Evolutionary conservation across 768 basidiomycete genomes (phyloP).

Genomic region (Leucocoprinus sp.): DNA sequence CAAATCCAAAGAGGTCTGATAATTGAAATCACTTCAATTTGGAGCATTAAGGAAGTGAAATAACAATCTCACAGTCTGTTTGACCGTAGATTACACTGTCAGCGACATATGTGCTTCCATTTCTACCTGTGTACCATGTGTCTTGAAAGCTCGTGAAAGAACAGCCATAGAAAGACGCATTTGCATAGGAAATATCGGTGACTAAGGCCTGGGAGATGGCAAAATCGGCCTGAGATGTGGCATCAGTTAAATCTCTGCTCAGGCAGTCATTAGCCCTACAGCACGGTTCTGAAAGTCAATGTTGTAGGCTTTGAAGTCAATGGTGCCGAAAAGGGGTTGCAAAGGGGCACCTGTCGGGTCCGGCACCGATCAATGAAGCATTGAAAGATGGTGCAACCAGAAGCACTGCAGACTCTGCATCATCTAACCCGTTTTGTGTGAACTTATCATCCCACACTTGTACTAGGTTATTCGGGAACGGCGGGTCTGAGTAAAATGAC

Average conservation of each 20-base stretch:
- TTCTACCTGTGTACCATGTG: conserved; percentile 58
- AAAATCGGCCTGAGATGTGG: conserved; percentile 36
- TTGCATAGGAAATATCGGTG: conserved; percentile 54
- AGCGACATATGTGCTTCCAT: conserved; percentile 48
- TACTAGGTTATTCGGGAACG: conserved; percentile 43
- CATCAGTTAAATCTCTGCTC: background rate
- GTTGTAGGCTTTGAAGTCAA: conserved; percentile 58
- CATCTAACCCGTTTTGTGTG: conserved; percentile 36
- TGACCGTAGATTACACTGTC: conserved; percentile 58
- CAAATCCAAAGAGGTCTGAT: conserved; percentile 51
- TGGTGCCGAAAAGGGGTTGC: conserved; percentile 42
- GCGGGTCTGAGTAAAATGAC: conserved; percentile 24
- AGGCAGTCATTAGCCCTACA: conserved; percentile 28
- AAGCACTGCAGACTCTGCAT: conserved; percentile 52
- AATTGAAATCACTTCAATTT: background rate
- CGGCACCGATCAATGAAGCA: conserved; percentile 52
- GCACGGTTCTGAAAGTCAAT: conserved; percentile 61
- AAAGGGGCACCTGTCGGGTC: conserved; percentile 48
- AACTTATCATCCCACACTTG: conserved; percentile 43
- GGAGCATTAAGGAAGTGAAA: background rate
- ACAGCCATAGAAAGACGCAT: conserved; percentile 61
- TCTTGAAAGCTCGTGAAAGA: conserved; percentile 56
- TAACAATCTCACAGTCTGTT: conserved; percentile 46
- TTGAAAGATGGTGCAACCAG: conserved; percentile 48
- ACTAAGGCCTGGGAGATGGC: conserved; percentile 55